phyloP scores from a whole-genome alignment of 345 rosid genomes.

The Conringia planisiliqua region DNA sequence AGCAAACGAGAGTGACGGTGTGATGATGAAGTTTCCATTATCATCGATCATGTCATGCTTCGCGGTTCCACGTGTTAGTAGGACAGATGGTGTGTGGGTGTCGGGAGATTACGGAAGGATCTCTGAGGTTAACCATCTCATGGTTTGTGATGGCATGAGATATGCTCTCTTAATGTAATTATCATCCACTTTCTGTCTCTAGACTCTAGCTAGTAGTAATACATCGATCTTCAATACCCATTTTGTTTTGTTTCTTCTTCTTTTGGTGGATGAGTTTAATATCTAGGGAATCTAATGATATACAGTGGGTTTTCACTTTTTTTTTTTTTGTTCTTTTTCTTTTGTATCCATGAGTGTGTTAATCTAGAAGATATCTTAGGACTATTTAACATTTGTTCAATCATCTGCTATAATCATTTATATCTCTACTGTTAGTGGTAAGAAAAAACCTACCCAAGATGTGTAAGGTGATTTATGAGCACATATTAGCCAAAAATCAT shows the following conservation, averaged over 20 bases:
- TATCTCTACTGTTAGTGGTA: not conserved
- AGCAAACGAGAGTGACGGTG: conserved; percentile 22
- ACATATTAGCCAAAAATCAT: not conserved
- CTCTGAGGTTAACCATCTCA: conserved; percentile 80
- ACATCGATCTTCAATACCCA: not conserved
- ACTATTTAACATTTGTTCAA: not conserved
- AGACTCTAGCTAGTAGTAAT: not conserved
- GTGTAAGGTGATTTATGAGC: not conserved
- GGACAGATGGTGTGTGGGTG: conserved; percentile 67
- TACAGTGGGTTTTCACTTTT: not conserved
- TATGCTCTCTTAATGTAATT: conserved; percentile 86
- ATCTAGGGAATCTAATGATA: conserved; percentile 1
- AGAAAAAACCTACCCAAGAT: not conserved
- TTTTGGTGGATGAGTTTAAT: not conserved
- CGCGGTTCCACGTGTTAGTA: conserved; percentile 60
- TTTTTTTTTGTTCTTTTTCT: not conserved
- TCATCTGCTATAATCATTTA: not conserved
- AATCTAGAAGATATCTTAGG: not conserved
- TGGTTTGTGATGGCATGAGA: conserved; percentile 92
- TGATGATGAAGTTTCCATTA: conserved; percentile 41
- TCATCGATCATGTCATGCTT: conserved; percentile 68
- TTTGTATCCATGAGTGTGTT: conserved; percentile 11
- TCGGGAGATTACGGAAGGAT: conserved; percentile 60
- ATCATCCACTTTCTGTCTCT: conserved; percentile 6
- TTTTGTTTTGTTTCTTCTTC: conserved; percentile 4